Conservation (phyloP, 176 grass and related monocot species). For the Paspalum notatum region DNA sequence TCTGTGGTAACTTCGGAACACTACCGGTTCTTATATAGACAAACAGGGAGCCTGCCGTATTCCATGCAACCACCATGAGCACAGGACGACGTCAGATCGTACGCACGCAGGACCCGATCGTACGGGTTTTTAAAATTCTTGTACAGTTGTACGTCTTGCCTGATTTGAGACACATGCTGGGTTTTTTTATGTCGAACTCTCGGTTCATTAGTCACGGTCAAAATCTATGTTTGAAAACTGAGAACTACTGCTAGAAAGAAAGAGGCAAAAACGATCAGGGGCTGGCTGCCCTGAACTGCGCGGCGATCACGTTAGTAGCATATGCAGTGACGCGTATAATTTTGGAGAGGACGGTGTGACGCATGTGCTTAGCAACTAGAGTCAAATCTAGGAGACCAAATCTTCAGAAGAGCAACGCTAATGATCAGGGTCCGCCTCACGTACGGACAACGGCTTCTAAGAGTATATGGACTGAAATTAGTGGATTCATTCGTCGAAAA, state of each 20-base stretch:
- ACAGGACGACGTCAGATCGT: slow-evolving; percentile 5
- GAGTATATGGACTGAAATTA: background rate
- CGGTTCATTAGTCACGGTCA: background rate
- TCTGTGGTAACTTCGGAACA: background rate
- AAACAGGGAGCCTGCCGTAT: background rate
- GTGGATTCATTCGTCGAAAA: background rate
- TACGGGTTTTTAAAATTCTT: too few species aligned
- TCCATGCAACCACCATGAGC: background rate
- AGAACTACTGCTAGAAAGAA: too few species aligned
- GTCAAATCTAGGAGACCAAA: too few species aligned
- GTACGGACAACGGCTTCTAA: too few species aligned
- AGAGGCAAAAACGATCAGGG: too few species aligned
- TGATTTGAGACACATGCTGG: background rate
- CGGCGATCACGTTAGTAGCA: background rate
- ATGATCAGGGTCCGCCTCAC: too few species aligned
- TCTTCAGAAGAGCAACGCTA: too few species aligned
- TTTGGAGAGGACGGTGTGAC: too few species aligned
- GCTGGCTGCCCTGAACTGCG: too few species aligned
- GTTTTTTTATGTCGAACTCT: background rate
- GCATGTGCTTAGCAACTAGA: too few species aligned
- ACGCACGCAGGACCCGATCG: background rate
- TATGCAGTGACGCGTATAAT: background rate
- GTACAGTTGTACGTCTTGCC: too few species aligned
- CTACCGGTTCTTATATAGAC: background rate
- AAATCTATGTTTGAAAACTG: background rate